Conservation (phyloP, 2,329 filamentous ascomycete genomes). For the Sarocladiaceae sp. region DNA sequence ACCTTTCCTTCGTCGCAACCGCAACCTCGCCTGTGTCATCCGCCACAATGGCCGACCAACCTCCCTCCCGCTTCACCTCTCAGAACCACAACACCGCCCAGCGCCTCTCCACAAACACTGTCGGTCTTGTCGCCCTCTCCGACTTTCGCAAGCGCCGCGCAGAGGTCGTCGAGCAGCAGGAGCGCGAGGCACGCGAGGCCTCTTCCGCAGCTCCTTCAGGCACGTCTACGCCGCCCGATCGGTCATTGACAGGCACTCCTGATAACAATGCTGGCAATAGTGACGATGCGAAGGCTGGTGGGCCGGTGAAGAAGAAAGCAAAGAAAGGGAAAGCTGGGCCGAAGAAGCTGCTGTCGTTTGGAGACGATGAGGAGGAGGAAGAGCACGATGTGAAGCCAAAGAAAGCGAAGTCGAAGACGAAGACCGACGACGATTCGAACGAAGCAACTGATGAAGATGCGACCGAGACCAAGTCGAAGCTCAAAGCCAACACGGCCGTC, state of each 20-base stretch:
- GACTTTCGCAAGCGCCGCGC: conserved; percentile 95
- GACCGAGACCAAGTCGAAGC: conserved; percentile 33
- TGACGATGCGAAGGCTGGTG: conserved; percentile 14
- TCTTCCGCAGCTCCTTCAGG: conserved; percentile 31
- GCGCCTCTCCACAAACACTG: conserved; percentile 75
- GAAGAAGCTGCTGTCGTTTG: conserved; percentile 14
- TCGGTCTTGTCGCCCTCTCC: conserved; percentile 83
- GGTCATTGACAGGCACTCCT: conserved; percentile 41
- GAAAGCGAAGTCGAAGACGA: conserved; percentile 34
- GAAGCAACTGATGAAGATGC: conserved; percentile 13
- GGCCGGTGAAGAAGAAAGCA: conserved; percentile 3
- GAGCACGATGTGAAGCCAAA: conserved; percentile 15
- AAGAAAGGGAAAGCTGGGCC: conserved; percentile 14
- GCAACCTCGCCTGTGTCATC: not conserved
- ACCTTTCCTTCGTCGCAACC: not conserved
- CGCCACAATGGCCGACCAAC: conserved; percentile 33
- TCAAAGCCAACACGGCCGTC: conserved; percentile 58
- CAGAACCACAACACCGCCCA: conserved; percentile 71
- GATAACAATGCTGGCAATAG: conserved; percentile 29
- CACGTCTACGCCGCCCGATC: conserved; percentile 42
- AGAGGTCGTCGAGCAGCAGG: conserved; percentile 87
- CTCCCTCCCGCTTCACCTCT: conserved; percentile 56
- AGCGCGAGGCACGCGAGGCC: conserved; percentile 67
- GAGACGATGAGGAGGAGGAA: conserved; percentile 13
- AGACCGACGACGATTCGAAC: conserved; percentile 21